Evolutionary conservation across 2,329 filamentous ascomycete genomes (phyloP).

Genomic region (Trichoderma brevicompactum): DNA sequence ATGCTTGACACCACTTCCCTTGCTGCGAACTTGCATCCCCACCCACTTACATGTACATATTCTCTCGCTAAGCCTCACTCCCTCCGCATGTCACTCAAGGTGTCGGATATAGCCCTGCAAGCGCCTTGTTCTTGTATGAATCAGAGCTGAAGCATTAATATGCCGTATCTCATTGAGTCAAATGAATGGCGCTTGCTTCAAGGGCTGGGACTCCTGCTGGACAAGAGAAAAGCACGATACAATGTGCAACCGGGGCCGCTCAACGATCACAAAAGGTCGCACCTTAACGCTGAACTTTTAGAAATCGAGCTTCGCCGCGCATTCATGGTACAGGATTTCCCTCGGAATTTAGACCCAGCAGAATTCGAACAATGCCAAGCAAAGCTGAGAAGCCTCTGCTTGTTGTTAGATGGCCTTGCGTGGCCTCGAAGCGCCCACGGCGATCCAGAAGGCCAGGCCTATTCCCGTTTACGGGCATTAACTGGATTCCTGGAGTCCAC

Average conservation of each 20-base stretch:
- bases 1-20: not conserved
- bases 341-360: not conserved
- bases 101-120: not conserved
- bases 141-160: not conserved
- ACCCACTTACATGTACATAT: not conserved
- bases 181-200: slow-evolving; percentile 10
- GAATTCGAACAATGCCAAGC: not conserved
- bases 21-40: not conserved
- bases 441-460: not conserved
- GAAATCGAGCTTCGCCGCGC: slow-evolving; percentile 8
- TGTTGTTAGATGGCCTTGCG: not conserved
- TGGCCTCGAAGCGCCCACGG: not conserved
- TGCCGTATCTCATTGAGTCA: slow-evolving; percentile 7
- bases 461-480: not conserved
- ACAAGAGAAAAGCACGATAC: not conserved
- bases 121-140: not conserved
- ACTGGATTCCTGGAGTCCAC: not conserved
- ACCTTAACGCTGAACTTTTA: not conserved
- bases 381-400: not conserved
- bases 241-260: not conserved
- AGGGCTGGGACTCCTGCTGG: not conserved
- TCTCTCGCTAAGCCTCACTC: not conserved
- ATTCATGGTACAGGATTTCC: not conserved
- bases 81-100: not conserved
- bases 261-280: not conserved